phyloP scores from a whole-genome alignment of 2,329 filamentous ascomycete species.

The Aschersonia sp. region DNA sequence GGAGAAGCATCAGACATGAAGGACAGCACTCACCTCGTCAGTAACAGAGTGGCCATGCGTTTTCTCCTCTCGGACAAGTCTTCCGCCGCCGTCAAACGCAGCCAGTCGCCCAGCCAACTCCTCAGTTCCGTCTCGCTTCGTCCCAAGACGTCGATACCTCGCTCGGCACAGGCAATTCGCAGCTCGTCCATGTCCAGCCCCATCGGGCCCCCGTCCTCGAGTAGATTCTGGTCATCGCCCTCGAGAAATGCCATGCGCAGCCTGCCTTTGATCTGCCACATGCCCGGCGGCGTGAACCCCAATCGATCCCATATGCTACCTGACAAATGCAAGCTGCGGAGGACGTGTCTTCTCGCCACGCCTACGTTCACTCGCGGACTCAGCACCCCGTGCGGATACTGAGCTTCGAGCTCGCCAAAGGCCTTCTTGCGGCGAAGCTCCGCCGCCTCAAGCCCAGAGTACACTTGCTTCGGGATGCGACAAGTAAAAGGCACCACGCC shows the following conservation, averaged over 20 bases:
- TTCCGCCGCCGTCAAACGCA: conserved; percentile 26
- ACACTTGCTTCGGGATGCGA: conserved; percentile 63
- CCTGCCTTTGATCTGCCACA: conserved; percentile 40
- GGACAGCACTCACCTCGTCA: conserved; percentile 23
- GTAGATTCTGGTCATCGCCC: conserved; percentile 57
- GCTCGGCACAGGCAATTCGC: conserved; percentile 53
- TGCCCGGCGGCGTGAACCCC: conserved; percentile 28
- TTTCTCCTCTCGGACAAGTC: conserved; percentile 21
- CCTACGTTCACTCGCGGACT: conserved; percentile 14
- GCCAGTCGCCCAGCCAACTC: conserved; percentile 29
- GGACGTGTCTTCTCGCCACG: conserved; percentile 21
- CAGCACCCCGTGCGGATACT: conserved; percentile 19
- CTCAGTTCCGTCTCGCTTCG: conserved; percentile 44
- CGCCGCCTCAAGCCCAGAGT: conserved; percentile 36
- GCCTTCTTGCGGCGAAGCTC: conserved; percentile 36
- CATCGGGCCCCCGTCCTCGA: conserved; percentile 40
- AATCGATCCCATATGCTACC: conserved; percentile 34
- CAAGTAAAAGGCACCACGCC: conserved; percentile 67
- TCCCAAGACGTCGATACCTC: conserved; percentile 44
- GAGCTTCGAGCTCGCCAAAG: conserved; percentile 27
- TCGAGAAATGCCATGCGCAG: conserved; percentile 48
- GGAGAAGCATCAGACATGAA: background rate
- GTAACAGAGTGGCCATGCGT: conserved; percentile 23
- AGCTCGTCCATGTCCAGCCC: conserved; percentile 51
- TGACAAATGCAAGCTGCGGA: conserved; percentile 29